Evolutionary conservation across 306 rosid genomes (phyloP).

Genomic region (Astragalus membranaceus): DNA sequence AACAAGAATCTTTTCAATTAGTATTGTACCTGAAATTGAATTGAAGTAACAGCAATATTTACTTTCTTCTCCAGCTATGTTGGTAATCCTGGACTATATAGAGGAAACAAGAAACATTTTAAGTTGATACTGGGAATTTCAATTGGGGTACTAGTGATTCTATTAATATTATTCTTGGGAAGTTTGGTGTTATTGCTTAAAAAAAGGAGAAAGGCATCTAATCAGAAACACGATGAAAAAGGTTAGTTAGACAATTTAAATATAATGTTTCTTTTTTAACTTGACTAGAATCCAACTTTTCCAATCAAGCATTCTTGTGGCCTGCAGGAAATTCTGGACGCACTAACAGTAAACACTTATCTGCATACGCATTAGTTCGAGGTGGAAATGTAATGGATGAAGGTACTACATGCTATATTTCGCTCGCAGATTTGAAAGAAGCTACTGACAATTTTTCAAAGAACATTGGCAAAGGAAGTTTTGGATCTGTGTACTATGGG

Average conservation of each 20-base stretch:
- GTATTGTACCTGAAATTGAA: neutral
- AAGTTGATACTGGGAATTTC: slow-evolving; percentile 56
- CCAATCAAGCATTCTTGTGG: slow-evolving; percentile 25
- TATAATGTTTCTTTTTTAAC: neutral
- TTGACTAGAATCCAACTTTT: neutral
- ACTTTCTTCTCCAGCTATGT: slow-evolving; percentile 43
- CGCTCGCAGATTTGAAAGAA: slow-evolving; percentile 58
- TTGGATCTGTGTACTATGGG: slow-evolving; percentile 81
- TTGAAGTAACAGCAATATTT: neutral
- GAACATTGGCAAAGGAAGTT: slow-evolving; percentile 86
- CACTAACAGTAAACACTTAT: slow-evolving; percentile 44
- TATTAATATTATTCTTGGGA: slow-evolving; percentile 38
- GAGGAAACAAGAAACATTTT: slow-evolving; percentile 41
- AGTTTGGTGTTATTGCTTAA: slow-evolving; percentile 38
- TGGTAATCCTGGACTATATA: slow-evolving; percentile 46
- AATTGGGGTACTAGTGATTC: slow-evolving; percentile 47
- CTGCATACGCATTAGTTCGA: slow-evolving; percentile 36
- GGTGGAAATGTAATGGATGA: slow-evolving; percentile 60
- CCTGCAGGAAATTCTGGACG: slow-evolving; percentile 48
- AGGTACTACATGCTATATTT: slow-evolving; percentile 55
- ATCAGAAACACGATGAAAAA: slow-evolving; percentile 28
- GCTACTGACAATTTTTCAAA: slow-evolving; percentile 57
- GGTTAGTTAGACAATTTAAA: slow-evolving; percentile 35
- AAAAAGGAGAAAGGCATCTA: slow-evolving; percentile 32
- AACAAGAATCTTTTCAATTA: neutral